phyloP scores from a whole-genome alignment of 331 rosid species.

The Saraca asoca region DNA sequence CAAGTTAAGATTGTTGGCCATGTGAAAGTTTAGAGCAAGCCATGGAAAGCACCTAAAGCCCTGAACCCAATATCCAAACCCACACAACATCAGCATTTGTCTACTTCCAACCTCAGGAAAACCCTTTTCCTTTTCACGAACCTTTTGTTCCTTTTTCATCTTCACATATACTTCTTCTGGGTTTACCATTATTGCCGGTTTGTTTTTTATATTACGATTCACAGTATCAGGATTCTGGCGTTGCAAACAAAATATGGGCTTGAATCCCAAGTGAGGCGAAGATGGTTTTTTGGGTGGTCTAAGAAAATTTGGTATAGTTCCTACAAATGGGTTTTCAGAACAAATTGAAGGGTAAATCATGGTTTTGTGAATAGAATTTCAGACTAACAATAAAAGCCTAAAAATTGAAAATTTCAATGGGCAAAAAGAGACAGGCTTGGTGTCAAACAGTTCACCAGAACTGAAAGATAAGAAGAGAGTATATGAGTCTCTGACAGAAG shows the following conservation, averaged over 20 bases:
- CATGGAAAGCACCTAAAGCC: conserved; percentile 95
- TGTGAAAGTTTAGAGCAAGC: conserved; percentile 81
- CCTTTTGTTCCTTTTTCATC: conserved; percentile 30
- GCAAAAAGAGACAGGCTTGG: not conserved
- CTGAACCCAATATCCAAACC: conserved; percentile 86
- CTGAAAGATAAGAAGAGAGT: not conserved
- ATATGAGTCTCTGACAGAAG: not conserved
- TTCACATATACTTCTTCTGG: conserved; percentile 29
- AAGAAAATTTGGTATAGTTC: conserved; percentile 17
- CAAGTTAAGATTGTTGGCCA: conserved; percentile 68
- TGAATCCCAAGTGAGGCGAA: not conserved
- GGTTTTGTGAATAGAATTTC: conserved; percentile 2
- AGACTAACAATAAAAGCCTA: not conserved
- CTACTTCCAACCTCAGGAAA: conserved; percentile 38
- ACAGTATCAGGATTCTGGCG: not conserved
- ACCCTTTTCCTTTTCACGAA: conserved; percentile 32
- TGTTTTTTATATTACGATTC: conserved; percentile 25
- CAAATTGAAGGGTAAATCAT: conserved; percentile 52
- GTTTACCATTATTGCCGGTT: conserved; percentile 33
- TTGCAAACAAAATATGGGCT: conserved; percentile 22
- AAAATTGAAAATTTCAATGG: not conserved
- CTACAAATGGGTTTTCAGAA: conserved; percentile 32
- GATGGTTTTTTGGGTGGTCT: conserved; percentile 18
- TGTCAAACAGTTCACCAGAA: not conserved
- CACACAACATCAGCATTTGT: conserved; percentile 65